Evolutionary conservation across 345 rosid species (phyloP), one percentile per base, ranked within the genome.

Genomic region (Heritiera fomes): DNA sequence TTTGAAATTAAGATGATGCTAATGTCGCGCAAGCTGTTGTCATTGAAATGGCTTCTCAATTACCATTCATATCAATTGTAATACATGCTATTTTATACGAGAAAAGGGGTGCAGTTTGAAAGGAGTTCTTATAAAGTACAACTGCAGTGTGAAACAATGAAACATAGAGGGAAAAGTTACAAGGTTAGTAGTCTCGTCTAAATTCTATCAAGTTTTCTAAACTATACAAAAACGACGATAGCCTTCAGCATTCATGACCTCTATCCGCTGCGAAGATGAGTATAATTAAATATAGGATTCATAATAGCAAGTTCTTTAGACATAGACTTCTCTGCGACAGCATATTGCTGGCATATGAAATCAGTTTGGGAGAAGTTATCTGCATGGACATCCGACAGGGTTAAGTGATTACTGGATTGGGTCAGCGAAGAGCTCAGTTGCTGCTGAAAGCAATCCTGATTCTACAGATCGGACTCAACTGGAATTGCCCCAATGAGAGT

Each of bases 401-500:
- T 60, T 63, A 77, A 72, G 75, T 81, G 83, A 7, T 81, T 80
- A 62, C 80, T 80, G 18, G 81, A 86, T 69, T 82, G 90, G 23
- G 84, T 68, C 34, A 82, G 89, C 8, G 80, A 69, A 10, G 89
- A 75, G 75, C 73, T 78, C 7, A 77, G 75, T 77, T 84, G 90
- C 80, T 78, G 88, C 72, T 53, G 82, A 70, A 79, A 79, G 73
- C 74, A 69, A 34, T 81, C 89, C 56, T 78, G 88, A 9, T 71
- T 79, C 56, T 84, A 84, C 75, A 80, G 62, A 71, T 83, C 87
- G 69, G 49, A 77, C 62, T 85, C 93, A 47, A 92, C 80, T 6
- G 99, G 98, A 66, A 94, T 90, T 60, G 91, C 88, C 6, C 93
- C 98, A 0, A 95, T 96, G 40, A 96, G 89, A 52, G 98, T 93